A percentile compares a stretch with the other conserved stretches of the same genome.
These are phyloP conservation scores for Colletotrichum sp. DNA, from an alignment of 2,329 filamentous ascomycete species.

Conservation along the genomic window DNA sequence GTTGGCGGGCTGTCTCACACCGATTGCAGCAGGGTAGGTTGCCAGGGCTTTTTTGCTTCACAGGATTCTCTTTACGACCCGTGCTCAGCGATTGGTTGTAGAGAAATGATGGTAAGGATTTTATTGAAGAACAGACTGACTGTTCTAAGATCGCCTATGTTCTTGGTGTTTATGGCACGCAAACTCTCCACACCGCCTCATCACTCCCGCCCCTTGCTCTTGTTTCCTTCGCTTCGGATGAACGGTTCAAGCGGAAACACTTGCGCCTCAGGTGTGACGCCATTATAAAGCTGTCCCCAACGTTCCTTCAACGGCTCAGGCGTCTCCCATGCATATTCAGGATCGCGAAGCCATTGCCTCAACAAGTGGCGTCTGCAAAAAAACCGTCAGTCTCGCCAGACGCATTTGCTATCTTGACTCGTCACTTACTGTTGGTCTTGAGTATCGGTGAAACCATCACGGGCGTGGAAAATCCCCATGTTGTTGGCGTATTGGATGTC, in stretches of 20 bases:
- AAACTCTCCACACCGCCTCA: not conserved
- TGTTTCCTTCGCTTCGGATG: constrained; percentile 29
- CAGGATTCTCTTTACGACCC: not conserved
- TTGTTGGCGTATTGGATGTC: constrained; percentile 65
- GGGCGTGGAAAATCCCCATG: constrained; percentile 56
- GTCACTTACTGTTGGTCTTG: constrained; percentile 44
- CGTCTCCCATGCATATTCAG: constrained; percentile 53
- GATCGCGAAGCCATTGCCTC: constrained; percentile 55
- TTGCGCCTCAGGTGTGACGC: constrained; percentile 53
- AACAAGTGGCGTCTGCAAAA: constrained; percentile 50
- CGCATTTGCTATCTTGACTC: too few relatives aligned
- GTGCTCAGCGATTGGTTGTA: not conserved
- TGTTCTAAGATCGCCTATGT: not conserved
- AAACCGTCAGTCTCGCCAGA: constrained; percentile 2
- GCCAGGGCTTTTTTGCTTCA: not conserved
- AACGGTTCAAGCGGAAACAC: constrained; percentile 62
- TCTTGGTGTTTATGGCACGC: not conserved
- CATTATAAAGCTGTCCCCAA: constrained; percentile 60
- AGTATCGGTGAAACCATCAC: constrained; percentile 53
- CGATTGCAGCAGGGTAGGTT: not conserved
- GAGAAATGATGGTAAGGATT: not conserved
- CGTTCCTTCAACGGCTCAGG: constrained; percentile 46
- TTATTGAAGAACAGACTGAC: not conserved
- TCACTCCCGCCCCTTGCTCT: constrained; percentile 2
- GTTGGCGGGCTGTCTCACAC: not conserved